Evolutionary conservation across 2,329 filamentous ascomycete genomes (phyloP).

Genomic region (Neonectria punicea): DNA sequence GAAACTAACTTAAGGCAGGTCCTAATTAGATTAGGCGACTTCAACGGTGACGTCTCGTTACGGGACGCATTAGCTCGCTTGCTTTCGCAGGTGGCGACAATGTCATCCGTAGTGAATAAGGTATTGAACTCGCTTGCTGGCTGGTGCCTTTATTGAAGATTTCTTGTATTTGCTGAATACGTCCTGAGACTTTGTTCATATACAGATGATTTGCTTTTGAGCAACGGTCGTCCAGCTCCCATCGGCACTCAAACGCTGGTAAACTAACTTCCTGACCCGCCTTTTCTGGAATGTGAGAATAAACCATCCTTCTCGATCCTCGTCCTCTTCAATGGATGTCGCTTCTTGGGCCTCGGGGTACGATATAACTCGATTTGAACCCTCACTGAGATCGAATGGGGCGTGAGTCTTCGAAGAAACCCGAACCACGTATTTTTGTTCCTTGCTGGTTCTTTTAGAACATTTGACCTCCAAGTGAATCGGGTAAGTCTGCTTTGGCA

Average conservation of each 20-base stretch:
- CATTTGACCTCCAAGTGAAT: conserved; percentile 36
- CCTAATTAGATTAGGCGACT: too few species aligned
- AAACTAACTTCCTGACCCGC: conserved; percentile 16
- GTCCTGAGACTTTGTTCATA: not conserved
- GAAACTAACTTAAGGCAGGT: too few species aligned
- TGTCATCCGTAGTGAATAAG: too few species aligned
- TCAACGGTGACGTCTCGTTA: too few species aligned
- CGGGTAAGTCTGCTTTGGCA: conserved; percentile 46
- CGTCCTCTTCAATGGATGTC: not conserved
- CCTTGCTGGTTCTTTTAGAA: not conserved
- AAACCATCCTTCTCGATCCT: conserved; percentile 8
- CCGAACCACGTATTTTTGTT: not conserved
- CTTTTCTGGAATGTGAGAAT: conserved; percentile 5
- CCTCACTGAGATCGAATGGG: conserved; percentile 31
- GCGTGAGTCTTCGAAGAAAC: conserved; percentile 24
- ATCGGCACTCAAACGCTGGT: conserved; percentile 27
- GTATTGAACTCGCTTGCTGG: too few species aligned
- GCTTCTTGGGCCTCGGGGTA: conserved; percentile 11
- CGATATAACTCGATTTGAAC: conserved; percentile 29
- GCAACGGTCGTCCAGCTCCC: conserved; percentile 29
- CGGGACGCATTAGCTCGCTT: too few species aligned
- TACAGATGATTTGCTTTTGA: conserved; percentile 3
- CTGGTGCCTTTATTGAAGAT: not conserved
- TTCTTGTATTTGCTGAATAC: not conserved
- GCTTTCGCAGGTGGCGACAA: too few species aligned